Base-by-base conservation (phyloP, 331 rosid species). In the Saraca asoca region DNA sequence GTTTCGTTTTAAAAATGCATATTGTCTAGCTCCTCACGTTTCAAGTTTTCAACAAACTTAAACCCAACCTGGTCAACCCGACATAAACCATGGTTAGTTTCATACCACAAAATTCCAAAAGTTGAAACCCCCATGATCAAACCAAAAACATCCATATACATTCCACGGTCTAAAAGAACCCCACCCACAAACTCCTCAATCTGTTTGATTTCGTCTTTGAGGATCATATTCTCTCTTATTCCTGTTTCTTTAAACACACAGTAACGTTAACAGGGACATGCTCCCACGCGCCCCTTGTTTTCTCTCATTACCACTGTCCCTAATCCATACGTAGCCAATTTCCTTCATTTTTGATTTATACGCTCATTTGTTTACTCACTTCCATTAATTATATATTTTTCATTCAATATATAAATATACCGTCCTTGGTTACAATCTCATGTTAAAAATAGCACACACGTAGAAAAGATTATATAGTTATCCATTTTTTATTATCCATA, bases 261-360 rank as follows among this genome's bases (percentile, higher is more conserved):
- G 58, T 41, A 58, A 69, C 62, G 31, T 37, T 20, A 20, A 53
- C 33, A 12, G 49, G 11, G 1, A 37, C 54, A 31, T 61, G 7
- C 39, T 45, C 5, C 64, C 91, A 79, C 83, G 84, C 92, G 81
- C 79, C 72, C 50, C n/a, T n/a, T n/a, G n/a, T n/a, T n/a, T n/a
- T n/a, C n/a, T n/a, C n/a, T n/a, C n/a, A n/a, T n/a, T n/a, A n/a
- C n/a, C n/a, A n/a, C n/a, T n/a, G n/a, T n/a, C n/a, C n/a, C n/a
- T n/a, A n/a, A n/a, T n/a, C n/a, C n/a, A n/a, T n/a, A n/a, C n/a
- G n/a, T n/a, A n/a, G n/a, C n/a, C n/a, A n/a, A n/a, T n/a, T n/a
- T n/a, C n/a, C n/a, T n/a, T n/a, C n/a, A n/a, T n/a, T n/a, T n/a
- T n/a, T n/a, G n/a, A n/a, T n/a, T n/a, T n/a, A n/a, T n/a, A n/a